Percentiles rank a stretch among this genome's conserved stretches.
Conservation (phyloP, 2,329 filamentous ascomycete genomes). For the Mollisiaceae sp. region DNA sequence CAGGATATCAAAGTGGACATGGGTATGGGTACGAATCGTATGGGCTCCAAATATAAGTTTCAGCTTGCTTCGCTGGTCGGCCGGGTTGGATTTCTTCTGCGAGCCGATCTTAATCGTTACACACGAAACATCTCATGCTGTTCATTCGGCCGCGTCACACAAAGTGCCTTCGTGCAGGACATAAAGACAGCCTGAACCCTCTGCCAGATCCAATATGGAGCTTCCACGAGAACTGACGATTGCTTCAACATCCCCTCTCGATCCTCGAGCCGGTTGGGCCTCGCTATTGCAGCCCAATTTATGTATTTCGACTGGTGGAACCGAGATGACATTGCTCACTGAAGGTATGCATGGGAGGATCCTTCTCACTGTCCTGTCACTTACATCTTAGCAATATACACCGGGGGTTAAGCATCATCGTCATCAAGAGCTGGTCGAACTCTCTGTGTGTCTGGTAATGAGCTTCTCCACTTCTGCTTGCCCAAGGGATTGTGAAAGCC, state of each 20-base stretch:
- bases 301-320: not conserved
- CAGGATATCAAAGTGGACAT: constrained; percentile 5
- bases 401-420: not conserved
- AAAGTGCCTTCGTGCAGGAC: not conserved
- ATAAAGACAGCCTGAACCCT: not conserved
- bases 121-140: not conserved
- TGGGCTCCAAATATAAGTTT: constrained; percentile 1
- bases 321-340: not conserved
- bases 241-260: not conserved
- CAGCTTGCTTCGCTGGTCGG: not conserved
- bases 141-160: not conserved
- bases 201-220: not conserved
- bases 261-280: not conserved
- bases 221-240: not conserved
- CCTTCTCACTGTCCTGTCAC: not conserved
- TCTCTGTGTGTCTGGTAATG: not conserved
- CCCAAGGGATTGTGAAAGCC: too few species aligned
- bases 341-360: not conserved
- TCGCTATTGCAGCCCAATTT: constrained; percentile 4
- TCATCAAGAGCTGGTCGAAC: not conserved
- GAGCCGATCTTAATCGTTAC: not conserved
- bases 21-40: not conserved
- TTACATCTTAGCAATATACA: not conserved
- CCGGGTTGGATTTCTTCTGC: not conserved
- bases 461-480: not conserved